Evolutionary conservation across 179 eudicot genomes (phyloP).

Genomic region (Amaranthus tricolor): DNA sequence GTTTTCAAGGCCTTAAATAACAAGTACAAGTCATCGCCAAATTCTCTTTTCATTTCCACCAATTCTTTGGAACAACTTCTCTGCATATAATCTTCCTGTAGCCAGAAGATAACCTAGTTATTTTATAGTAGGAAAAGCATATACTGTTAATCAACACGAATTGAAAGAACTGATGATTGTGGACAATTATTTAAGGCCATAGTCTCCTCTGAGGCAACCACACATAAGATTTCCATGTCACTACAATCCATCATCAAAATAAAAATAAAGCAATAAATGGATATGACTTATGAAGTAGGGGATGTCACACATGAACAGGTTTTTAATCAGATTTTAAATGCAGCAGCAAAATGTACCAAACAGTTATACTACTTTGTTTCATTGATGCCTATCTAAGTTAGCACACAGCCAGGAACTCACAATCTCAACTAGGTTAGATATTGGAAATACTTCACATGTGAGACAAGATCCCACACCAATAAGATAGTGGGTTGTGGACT

Average conservation of each 20-base stretch:
- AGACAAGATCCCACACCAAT: too few relatives aligned
- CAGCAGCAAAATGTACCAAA: neutral
- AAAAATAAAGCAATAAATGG: too few relatives aligned
- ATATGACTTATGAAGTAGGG: neutral
- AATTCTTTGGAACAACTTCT: slow-evolving; percentile 45
- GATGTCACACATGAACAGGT: neutral
- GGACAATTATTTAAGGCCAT: neutral
- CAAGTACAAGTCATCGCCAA: slow-evolving; percentile 26
- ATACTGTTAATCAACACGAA: too few relatives aligned
- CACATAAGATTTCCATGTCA: neutral
- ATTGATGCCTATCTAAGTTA: too few relatives aligned
- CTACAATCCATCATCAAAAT: neutral
- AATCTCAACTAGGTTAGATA: neutral
- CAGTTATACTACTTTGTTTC: neutral
- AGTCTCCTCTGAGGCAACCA: neutral
- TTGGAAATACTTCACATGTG: too few relatives aligned
- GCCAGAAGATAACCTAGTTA: neutral
- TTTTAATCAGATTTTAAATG: neutral
- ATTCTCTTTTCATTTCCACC: slow-evolving; percentile 21
- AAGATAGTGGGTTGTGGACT: too few relatives aligned
- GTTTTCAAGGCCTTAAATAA: slow-evolving; percentile 10
- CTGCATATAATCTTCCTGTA: slow-evolving; percentile 41
- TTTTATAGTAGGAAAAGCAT: neutral
- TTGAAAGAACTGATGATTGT: too few relatives aligned
- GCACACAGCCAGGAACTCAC: neutral